Base-by-base conservation (phyloP, 2,329 filamentous ascomycete species). In the Fusarium chuoi region DNA sequence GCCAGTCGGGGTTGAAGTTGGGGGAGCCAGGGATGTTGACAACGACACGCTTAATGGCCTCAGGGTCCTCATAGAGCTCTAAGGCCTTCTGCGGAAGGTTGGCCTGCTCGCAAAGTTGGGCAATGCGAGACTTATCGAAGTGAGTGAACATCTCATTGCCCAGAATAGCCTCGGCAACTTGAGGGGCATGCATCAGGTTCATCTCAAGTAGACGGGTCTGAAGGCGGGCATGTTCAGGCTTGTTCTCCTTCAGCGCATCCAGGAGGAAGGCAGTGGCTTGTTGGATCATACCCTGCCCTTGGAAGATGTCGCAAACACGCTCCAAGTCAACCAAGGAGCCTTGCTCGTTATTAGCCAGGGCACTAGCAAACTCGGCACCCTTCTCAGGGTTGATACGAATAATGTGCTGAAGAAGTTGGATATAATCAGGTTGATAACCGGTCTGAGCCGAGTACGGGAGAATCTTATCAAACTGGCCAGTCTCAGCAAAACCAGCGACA, bases 141-240 rank as follows among this genome's bases (percentile, higher is more conserved):
- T 99, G 91, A 1, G 95, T 95, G 84, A 99, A 98, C 93, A 99
- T 98, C 79, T 98, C 94, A 79, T 99, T 99, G 75, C 96, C 94
- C 45, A 99, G 90, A 76, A 99, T 99, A 39, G 96, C 96, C 83
- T 99, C 97, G 7, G 97, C 96, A 62, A 99, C 97, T 83, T 98
- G 96, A 57, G 96, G 96, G 3, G 96, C 97, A 77, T 98, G 97
- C 84, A 97, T 89, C 72, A 99, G 85, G 83, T 99, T 99, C 95
- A 99, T 98, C 87, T 99, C 97, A 63, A 99, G 87, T 7, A 99
- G 89, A 69, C 96, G 93, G 28, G 97, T 99, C 84, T 99, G 96
- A 44, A 99, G 88, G 76, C 96, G 92, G 44, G 92, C 96, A 81
- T 99, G 95, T 83, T 99, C 96, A 2, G 95, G 95, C 78, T 92